These are phyloP conservation scores for Rosellinia necatrix DNA, from an alignment of 2,329 filamentous ascomycete species.

Conservation along the genomic window DNA sequence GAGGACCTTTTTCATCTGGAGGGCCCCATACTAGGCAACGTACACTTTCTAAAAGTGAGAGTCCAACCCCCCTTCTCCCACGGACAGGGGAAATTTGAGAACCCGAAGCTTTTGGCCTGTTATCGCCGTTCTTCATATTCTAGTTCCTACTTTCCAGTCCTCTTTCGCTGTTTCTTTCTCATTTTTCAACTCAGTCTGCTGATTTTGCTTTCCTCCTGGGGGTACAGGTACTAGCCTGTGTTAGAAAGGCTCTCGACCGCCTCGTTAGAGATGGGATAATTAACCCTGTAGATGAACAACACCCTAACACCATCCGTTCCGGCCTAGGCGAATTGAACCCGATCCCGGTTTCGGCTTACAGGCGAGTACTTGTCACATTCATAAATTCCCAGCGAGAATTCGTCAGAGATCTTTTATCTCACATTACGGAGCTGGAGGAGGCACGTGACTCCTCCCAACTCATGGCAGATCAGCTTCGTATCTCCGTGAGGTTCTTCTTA, in stretches of 20 bases:
- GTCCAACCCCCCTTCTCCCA: neutral
- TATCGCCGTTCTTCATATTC: neutral
- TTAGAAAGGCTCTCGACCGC: neutral
- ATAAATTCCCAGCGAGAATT: neutral
- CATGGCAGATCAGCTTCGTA: neutral
- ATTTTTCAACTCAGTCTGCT: neutral
- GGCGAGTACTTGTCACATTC: neutral
- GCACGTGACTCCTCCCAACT: neutral
- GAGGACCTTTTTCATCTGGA: neutral
- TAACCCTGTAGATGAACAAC: neutral
- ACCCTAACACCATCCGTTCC: neutral
- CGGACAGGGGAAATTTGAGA: neutral
- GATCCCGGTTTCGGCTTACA: neutral
- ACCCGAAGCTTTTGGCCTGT: neutral
- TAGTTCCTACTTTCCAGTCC: too few relatives aligned
- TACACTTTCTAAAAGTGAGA: neutral
- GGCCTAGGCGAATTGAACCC: neutral
- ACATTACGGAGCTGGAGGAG: neutral
- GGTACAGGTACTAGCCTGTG: neutral
- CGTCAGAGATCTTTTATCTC: neutral
- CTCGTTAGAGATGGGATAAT: neutral
- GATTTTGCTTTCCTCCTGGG: neutral
- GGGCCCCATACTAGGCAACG: neutral
- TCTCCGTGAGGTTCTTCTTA: neutral
- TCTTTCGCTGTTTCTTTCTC: too few relatives aligned